Conservation (phyloP, 495 filamentous ascomycete species). For the Terfezia claveryi region DNA sequence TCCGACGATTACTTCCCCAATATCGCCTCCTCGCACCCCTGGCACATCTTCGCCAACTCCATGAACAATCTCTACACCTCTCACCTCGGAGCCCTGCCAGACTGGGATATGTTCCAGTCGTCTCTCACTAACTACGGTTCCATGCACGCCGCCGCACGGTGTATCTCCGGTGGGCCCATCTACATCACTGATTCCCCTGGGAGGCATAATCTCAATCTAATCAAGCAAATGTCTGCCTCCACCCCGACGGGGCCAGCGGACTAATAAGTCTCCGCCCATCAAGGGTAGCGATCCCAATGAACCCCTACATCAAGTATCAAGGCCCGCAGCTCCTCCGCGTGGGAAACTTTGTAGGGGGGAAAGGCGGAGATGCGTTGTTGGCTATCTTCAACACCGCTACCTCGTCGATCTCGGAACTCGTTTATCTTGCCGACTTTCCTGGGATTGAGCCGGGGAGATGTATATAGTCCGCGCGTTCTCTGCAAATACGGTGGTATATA, state of each 20-base stretch:
- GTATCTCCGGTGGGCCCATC: slow-evolving; percentile 74
- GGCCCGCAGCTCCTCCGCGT: slow-evolving; percentile 53
- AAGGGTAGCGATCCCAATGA: slow-evolving; percentile 20
- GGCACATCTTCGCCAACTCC: slow-evolving; percentile 88
- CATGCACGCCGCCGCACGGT: slow-evolving; percentile 77
- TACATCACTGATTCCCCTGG: slow-evolving; percentile 83
- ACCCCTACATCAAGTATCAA: slow-evolving; percentile 53
- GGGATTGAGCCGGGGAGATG: slow-evolving; percentile 31
- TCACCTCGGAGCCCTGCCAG: slow-evolving; percentile 43
- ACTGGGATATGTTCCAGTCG: slow-evolving; percentile 99
- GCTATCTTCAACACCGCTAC: slow-evolving; percentile 64
- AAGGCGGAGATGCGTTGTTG: slow-evolving; percentile 21
- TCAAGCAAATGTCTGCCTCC: slow-evolving; percentile 40
- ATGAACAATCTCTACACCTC: slow-evolving; percentile 70
- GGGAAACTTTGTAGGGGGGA: slow-evolving; percentile 31
- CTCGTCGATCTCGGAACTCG: slow-evolving; percentile 35
- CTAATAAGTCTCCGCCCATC: slow-evolving; percentile 8
- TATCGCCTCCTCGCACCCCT: slow-evolving; percentile 53
- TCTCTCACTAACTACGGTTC: slow-evolving; percentile 43
- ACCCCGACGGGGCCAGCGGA: slow-evolving; percentile 3
- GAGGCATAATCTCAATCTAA: slow-evolving; percentile 47
- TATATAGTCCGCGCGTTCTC: slow-evolving; percentile 55
- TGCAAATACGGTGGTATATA: slow-evolving; percentile 39
- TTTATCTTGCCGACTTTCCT: slow-evolving; percentile 48
- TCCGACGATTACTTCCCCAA: slow-evolving; percentile 89